phyloP scores from a whole-genome alignment of 768 basidiomycete species.

The Podaxis rugospora region DNA sequence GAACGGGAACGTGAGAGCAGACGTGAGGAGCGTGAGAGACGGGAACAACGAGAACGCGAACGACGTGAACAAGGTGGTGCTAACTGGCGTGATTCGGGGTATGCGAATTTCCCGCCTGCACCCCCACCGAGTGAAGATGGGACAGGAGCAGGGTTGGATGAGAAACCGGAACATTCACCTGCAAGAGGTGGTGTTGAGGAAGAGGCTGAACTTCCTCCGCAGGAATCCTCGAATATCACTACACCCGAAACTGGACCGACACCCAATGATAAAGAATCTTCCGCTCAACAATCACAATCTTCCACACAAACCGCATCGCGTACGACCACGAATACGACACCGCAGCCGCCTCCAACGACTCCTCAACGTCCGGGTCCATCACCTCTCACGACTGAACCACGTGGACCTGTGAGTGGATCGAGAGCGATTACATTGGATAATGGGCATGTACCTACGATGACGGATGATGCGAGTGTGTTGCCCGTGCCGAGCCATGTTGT shows the following conservation, averaged over 20 bases:
- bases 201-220: not conserved
- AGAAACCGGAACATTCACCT: slow-evolving; percentile 12
- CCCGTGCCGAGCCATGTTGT: slow-evolving; percentile 94
- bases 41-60: slow-evolving; percentile 11
- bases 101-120: slow-evolving; percentile 20
- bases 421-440: slow-evolving; percentile 31
- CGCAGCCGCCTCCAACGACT: not conserved
- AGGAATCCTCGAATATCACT: not conserved
- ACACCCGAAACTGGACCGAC: slow-evolving; percentile 9
- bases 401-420: slow-evolving; percentile 20
- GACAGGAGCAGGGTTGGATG: slow-evolving; percentile 11
- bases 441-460: slow-evolving; percentile 39
- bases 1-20: not conserved
- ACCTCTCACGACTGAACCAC: not conserved
- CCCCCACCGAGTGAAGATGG: slow-evolving; percentile 27
- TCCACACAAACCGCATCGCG: not conserved
- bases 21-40: slow-evolving; percentile 13
- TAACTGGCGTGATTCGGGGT: not conserved
- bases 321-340: slow-evolving; percentile 1
- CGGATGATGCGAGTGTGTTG: slow-evolving; percentile 87
- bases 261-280: slow-evolving; percentile 1
- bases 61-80: slow-evolving; percentile 12
- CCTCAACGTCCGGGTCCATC: slow-evolving; percentile 2
- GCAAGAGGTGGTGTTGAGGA: not conserved
- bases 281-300: not conserved